Evolutionary conservation across 2,329 filamentous ascomycete genomes (phyloP).

Genomic region (Diaporthe ampelina): DNA sequence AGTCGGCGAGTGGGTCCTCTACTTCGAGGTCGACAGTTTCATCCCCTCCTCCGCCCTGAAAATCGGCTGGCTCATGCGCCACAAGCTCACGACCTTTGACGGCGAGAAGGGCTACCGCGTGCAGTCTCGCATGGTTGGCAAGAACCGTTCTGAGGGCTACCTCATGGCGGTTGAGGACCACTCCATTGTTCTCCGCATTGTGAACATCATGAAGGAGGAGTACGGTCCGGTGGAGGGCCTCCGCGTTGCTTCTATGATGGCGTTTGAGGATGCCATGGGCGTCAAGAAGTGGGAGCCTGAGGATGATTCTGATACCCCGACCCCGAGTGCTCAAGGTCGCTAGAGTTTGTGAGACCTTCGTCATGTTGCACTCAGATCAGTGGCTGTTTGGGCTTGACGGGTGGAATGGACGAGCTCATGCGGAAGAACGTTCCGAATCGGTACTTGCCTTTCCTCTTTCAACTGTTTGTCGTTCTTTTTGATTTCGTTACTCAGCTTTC

Average conservation of each 20-base stretch:
- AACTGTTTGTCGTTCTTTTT: neutral
- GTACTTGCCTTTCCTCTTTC: neutral
- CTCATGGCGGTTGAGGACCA: constrained; percentile 45
- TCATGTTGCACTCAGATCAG: constrained; percentile 51
- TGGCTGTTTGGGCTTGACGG: constrained; percentile 48
- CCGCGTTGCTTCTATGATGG: constrained; percentile 41
- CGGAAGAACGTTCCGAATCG: neutral
- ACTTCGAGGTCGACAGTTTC: constrained; percentile 52
- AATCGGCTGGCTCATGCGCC: constrained; percentile 44
- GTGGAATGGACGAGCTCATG: constrained; percentile 39
- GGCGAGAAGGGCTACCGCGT: constrained; percentile 47
- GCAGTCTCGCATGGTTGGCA: constrained; percentile 39
- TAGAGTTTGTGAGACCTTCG: constrained; percentile 41
- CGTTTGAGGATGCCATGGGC: constrained; percentile 47
- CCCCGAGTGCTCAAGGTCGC: neutral
- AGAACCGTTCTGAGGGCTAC: constrained; percentile 49
- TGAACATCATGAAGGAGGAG: constrained; percentile 41
- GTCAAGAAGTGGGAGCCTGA: constrained; percentile 49
- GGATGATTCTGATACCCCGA: neutral
- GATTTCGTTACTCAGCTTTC: neutral
- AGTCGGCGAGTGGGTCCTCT: constrained; percentile 48
- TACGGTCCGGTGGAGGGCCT: constrained; percentile 39
- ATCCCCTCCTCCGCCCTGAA: constrained; percentile 44
- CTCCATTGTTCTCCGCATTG: constrained; percentile 41
- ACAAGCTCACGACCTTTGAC: constrained; percentile 37